Conservation (phyloP, 78 protist genomes). For the Monosiga brevicollis region DNA sequence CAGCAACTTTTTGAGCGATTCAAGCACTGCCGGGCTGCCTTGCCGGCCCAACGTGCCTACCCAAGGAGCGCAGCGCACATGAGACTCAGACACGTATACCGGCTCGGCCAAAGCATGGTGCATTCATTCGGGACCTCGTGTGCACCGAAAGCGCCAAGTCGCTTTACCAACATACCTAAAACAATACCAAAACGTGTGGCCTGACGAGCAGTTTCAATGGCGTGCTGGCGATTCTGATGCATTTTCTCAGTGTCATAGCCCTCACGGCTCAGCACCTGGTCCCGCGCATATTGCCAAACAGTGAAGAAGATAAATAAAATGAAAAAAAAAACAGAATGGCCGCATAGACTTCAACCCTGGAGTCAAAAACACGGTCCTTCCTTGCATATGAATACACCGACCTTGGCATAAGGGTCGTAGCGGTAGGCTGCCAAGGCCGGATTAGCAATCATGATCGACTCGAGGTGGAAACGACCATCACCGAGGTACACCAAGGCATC, state of each 20-base stretch:
- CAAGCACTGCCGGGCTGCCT: conserved; percentile 70
- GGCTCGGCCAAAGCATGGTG: no score
- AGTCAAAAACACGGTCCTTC: no score
- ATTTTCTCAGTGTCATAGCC: conserved; percentile 61
- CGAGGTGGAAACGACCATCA: conserved; percentile 97
- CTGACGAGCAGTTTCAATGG: conserved; percentile 47
- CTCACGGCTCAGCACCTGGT: conserved; percentile 64
- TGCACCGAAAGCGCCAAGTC: conserved; percentile 4
- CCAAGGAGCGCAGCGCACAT: conserved; percentile 44
- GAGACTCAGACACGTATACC: no score
- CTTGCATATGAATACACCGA: no score
- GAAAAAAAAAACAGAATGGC: no score
- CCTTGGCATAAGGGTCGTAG: conserved; percentile 72
- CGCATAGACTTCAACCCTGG: no score
- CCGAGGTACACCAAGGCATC: conserved; percentile 61
- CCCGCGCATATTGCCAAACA: no score
- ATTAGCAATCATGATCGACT: conserved; percentile 87
- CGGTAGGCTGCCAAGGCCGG: conserved; percentile 78
- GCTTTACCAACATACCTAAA: neutral
- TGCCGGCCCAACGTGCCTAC: conserved; percentile 95
- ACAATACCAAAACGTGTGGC: neutral
- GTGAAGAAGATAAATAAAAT: no score
- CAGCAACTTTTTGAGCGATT: neutral
- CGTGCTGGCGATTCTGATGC: conserved; percentile 34
- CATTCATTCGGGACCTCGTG: no score